These are phyloP conservation scores for Crithidia acanthocephali DNA, from an alignment of 208 protist species.

Conservation along the genomic window DNA sequence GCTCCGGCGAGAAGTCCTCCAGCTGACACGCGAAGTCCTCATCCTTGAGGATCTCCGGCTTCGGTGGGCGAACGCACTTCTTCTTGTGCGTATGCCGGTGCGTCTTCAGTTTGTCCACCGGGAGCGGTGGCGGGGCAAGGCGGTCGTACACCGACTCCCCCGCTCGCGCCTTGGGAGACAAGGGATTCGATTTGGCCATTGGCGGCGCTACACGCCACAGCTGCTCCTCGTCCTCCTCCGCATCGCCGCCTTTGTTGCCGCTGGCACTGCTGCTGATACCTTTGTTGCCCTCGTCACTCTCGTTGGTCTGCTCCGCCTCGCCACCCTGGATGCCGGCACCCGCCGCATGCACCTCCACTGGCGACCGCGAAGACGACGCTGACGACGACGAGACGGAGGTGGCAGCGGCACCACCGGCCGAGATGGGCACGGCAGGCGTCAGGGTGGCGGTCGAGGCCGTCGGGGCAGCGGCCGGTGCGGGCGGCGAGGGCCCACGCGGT, in stretches of 20 bases:
- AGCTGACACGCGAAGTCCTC: conserved; percentile 29
- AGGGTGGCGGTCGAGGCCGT: background rate
- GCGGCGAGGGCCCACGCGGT: background rate
- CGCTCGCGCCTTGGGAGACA: background rate
- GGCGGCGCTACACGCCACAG: conserved; percentile 10
- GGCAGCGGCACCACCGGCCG: background rate
- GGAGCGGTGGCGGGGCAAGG: conserved; percentile 17
- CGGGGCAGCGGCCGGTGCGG: conserved; percentile 2
- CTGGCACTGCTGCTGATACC: background rate
- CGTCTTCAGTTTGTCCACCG: conserved; percentile 15
- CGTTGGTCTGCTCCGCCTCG: background rate
- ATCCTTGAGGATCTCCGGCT: conserved; percentile 24
- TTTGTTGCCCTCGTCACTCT: background rate
- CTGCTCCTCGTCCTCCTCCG: conserved; percentile 4
- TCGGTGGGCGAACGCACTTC: conserved; percentile 10
- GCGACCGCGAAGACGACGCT: background rate
- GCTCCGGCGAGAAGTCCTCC: conserved; percentile 21
- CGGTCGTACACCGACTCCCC: conserved; percentile 17
- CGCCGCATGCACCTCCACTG: background rate
- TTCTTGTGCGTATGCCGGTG: conserved; percentile 12
- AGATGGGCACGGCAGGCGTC: background rate
- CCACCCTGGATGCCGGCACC: too few species aligned
- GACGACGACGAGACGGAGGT: background rate
- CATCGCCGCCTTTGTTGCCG: too few species aligned
- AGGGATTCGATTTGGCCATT: conserved; percentile 1